phyloP scores from a whole-genome alignment of 495 filamentous ascomycete species.

The Tuber borchii region DNA sequence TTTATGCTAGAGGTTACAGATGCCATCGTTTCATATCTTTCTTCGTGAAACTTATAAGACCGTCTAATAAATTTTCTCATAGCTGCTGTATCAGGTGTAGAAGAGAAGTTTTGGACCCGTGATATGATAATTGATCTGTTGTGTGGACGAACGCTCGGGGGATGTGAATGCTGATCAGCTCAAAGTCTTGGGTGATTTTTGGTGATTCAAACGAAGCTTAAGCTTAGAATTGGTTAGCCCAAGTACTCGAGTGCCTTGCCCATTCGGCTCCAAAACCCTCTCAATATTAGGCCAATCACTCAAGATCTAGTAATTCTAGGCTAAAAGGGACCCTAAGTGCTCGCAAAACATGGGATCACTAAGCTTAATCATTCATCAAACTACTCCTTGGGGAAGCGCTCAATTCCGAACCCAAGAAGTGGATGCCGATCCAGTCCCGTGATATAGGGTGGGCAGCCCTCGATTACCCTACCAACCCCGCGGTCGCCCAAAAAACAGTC shows the following conservation, averaged over 20 bases:
- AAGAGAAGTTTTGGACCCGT: background rate
- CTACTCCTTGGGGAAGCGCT: too few relatives aligned
- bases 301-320: background rate
- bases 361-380: background rate
- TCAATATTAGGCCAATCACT: background rate
- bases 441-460: background rate
- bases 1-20: background rate
- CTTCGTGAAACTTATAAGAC: background rate
- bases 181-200: background rate
- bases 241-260: too few relatives aligned
- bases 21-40: background rate
- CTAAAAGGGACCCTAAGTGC: background rate
- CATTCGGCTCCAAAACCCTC: too few relatives aligned
- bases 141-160: background rate
- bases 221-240: background rate
- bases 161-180: background rate
- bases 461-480: background rate
- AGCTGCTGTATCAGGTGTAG: background rate
- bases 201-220: background rate
- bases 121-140: background rate
- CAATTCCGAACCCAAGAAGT: too few relatives aligned
- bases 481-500: background rate
- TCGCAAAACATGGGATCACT: background rate
- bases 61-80: background rate
- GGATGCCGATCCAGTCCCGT: too few relatives aligned